Percentiles rank a stretch among this genome's conserved stretches.
phyloP scores from a whole-genome alignment of 495 filamentous ascomycete species.

The Tuber melanosporum region DNA sequence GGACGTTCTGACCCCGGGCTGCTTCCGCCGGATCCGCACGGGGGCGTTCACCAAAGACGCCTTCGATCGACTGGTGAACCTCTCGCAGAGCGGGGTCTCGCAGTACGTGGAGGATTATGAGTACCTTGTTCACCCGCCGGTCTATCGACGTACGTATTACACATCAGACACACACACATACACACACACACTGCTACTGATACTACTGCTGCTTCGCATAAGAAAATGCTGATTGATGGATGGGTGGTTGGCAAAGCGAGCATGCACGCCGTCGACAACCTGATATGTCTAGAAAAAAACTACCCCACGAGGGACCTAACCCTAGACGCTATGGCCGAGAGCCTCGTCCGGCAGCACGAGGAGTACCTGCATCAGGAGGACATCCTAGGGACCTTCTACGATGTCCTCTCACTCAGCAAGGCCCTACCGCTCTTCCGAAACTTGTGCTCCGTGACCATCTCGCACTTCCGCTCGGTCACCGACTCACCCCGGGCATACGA shows the following conservation, averaged over 20 bases:
- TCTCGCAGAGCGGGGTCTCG: slow-evolving; percentile 30
- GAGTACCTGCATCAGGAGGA: slow-evolving; percentile 29
- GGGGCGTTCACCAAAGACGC: slow-evolving; percentile 20
- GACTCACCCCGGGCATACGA: slow-evolving; percentile 8
- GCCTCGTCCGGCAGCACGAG: slow-evolving; percentile 22
- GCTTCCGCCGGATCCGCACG: slow-evolving; percentile 25
- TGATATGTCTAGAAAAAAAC: neutral
- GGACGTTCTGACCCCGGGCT: slow-evolving; percentile 20
- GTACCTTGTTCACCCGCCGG: slow-evolving; percentile 10
- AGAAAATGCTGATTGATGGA: neutral
- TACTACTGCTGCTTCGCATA: neutral
- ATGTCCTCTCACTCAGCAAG: slow-evolving; percentile 33
- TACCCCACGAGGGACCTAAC: neutral
- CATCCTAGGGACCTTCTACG: slow-evolving; percentile 37
- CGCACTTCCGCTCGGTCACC: slow-evolving; percentile 12
- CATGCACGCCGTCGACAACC: neutral
- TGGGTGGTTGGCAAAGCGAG: neutral
- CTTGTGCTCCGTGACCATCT: slow-evolving; percentile 28
- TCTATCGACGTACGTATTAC: neutral
- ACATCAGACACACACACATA: neutral
- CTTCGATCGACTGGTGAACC: slow-evolving; percentile 26
- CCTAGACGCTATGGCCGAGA: slow-evolving; percentile 20
- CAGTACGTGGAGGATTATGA: slow-evolving; percentile 25
- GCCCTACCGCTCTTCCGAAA: slow-evolving; percentile 27
- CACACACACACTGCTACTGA: neutral